Percentiles rank a stretch among this genome's conserved stretches.
Evolutionary conservation across 345 rosid genomes (phyloP).

Genomic region (Salix exigua): DNA sequence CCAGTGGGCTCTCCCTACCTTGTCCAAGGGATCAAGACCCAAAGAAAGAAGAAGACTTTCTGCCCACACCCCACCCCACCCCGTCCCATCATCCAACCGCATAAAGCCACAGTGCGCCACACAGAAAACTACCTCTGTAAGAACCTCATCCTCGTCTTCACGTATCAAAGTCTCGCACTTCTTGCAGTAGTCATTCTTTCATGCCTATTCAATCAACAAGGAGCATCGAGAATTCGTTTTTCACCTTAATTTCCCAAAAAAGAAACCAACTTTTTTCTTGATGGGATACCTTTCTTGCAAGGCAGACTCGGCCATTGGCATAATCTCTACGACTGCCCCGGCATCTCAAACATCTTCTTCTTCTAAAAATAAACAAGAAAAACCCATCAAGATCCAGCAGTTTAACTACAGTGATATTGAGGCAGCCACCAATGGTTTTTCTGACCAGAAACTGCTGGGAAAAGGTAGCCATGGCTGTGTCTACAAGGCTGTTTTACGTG

Average conservation of each 20-base stretch:
- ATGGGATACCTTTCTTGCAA: conserved; percentile 94
- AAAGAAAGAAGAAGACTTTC: background rate
- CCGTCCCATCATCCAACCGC: background rate
- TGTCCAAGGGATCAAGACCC: background rate
- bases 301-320: conserved; percentile 52
- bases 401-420: conserved; percentile 83
- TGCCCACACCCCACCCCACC: background rate
- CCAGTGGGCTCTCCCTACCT: conserved; percentile 25
- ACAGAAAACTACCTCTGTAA: background rate
- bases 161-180: background rate
- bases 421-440: conserved; percentile 90
- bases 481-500: conserved; percentile 81
- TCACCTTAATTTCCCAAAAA: background rate
- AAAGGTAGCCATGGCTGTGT: conserved; percentile 97
- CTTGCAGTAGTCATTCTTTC: background rate
- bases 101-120: background rate
- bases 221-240: conserved; percentile 1
- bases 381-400: conserved; percentile 70
- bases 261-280: background rate
- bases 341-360: conserved; percentile 16
- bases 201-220: background rate
- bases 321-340: conserved; percentile 19
- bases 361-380: conserved; percentile 37
- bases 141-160: background rate
- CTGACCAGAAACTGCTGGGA: conserved; percentile 68